phyloP scores from a whole-genome alignment of 441 rosid genomes.

The Mallotus repandus region DNA sequence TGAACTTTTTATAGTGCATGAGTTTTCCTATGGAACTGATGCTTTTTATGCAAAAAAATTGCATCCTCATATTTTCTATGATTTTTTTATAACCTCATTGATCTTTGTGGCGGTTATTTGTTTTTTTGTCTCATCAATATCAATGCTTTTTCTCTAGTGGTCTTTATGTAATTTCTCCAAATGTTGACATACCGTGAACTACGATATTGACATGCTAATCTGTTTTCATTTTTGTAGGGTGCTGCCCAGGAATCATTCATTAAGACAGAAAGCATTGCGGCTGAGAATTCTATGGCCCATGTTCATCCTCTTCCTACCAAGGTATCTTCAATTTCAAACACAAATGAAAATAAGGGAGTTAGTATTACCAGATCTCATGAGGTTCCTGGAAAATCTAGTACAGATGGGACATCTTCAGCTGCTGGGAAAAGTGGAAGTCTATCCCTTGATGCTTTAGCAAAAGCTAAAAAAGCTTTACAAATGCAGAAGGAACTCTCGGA shows the following conservation, averaged over 20 bases:
- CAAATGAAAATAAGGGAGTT: constrained; percentile 99
- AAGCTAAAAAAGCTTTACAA: constrained; percentile 85
- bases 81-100: not conserved
- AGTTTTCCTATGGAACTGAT: not conserved
- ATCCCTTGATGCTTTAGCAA: constrained; percentile 82
- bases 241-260: constrained; percentile 27
- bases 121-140: too few species aligned
- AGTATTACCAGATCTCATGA: constrained; percentile 98
- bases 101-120: not conserved
- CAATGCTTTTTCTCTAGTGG: not conserved
- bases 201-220: constrained; percentile 4
- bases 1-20: too few species aligned
- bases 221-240: constrained; percentile 25
- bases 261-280: constrained; percentile 35
- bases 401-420: constrained; percentile 84
- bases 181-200: not conserved
- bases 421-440: constrained; percentile 76
- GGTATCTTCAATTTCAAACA: constrained; percentile 97
- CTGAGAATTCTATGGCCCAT: constrained; percentile 41
- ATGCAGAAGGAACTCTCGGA: constrained; percentile 65
- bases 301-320: constrained; percentile 61
- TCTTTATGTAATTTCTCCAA: not conserved
- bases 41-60: not conserved
- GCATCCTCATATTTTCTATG: too few species aligned
- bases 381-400: constrained; percentile 99